These are phyloP conservation scores for Pseudoperonospora humuli DNA, from an alignment of 352 stramenopile species.

Conservation along the genomic window DNA sequence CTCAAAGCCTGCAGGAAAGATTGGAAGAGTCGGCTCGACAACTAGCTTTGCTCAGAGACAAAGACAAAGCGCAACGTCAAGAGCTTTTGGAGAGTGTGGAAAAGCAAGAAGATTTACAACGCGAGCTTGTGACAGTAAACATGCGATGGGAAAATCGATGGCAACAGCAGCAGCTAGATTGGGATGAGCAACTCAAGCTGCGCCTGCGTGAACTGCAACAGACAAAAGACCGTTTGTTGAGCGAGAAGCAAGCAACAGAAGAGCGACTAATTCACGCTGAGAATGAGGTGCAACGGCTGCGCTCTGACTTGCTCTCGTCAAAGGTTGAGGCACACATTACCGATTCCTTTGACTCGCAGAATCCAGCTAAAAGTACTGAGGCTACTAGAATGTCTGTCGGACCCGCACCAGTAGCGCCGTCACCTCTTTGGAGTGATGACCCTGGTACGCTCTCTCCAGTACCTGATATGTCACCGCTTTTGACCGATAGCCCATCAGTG, in stretches of 20 bases:
- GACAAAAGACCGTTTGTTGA: conserved; percentile 37
- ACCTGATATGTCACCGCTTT: conserved; percentile 35
- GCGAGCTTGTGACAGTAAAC: conserved; percentile 52
- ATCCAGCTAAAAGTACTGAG: conserved; percentile 5
- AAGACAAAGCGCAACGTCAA: conserved; percentile 51
- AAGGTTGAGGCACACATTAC: conserved; percentile 38
- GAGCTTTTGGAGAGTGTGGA: conserved; percentile 44
- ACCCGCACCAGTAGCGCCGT: conserved; percentile 20
- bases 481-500: conserved; percentile 36
- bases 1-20: conserved; percentile 35
- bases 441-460: conserved; percentile 47
- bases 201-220: conserved; percentile 48
- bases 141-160: conserved; percentile 64
- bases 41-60: conserved; percentile 46
- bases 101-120: conserved; percentile 56
- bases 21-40: conserved; percentile 38
- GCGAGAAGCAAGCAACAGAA: conserved; percentile 53
- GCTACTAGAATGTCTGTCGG: conserved; percentile 14
- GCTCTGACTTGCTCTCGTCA: conserved; percentile 34
- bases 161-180: conserved; percentile 54
- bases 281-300: conserved; percentile 48
- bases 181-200: conserved; percentile 36
- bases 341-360: conserved; percentile 38
- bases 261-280: conserved; percentile 52
- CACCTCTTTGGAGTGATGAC: conserved; percentile 64